A percentile compares a stretch with the other conserved stretches of the same genome.
Conservation (phyloP, 345 rosid genomes). For the Salix arbutifolia region DNA sequence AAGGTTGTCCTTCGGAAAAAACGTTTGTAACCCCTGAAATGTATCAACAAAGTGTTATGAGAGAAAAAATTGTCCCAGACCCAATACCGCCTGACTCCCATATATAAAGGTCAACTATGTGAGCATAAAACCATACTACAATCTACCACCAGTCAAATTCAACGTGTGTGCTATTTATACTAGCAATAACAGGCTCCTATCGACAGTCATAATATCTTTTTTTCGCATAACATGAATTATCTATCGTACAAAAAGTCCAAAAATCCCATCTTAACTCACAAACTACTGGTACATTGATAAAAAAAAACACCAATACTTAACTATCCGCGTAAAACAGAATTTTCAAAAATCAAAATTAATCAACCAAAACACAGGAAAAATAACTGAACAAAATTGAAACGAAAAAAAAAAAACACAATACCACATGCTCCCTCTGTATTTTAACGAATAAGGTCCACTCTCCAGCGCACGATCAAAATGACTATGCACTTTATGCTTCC, state of each 20-base stretch:
- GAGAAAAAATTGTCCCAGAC: neutral
- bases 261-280: neutral
- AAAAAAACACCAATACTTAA: neutral
- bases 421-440: conserved; percentile 97
- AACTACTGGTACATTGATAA: neutral
- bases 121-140: neutral
- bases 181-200: neutral
- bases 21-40: conserved; percentile 92
- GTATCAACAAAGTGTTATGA: neutral
- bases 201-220: neutral
- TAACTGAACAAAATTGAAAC: neutral
- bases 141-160: neutral
- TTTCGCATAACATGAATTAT: neutral
- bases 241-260: neutral
- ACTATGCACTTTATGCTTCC: conserved; percentile 82
- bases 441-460: conserved; percentile 81
- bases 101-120: neutral
- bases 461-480: conserved; percentile 92
- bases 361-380: neutral
- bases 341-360: neutral
- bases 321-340: neutral
- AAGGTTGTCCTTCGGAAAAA: conserved; percentile 65
- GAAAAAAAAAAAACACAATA: conserved; percentile 15
- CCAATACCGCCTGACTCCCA: neutral
- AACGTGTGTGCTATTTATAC: neutral